A percentile compares a stretch with the other conserved stretches of the same genome.
Conservation (phyloP, 129 eudicot species). For the Calendula officinalis region DNA sequence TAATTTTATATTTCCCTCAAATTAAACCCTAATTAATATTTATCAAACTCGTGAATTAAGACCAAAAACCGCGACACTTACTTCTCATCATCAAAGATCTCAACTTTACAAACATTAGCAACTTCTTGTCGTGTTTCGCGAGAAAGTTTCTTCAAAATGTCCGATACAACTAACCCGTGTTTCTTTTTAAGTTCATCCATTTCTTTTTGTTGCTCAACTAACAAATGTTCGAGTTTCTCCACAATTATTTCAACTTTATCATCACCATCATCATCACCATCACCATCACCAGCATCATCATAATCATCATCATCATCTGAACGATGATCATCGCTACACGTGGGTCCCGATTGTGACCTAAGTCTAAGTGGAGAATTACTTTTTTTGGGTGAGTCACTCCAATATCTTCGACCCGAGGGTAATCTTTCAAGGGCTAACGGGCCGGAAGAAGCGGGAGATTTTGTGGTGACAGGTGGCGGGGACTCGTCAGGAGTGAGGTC, state of each 20-base stretch:
- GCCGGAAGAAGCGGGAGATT: conserved; percentile 29
- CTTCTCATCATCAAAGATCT: conserved; percentile 36
- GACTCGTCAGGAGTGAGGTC: conserved; percentile 37
- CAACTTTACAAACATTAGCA: conserved; percentile 40
- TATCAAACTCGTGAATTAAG: conserved; percentile 20
- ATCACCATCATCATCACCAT: conserved; percentile 20
- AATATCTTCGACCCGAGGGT: conserved; percentile 77
- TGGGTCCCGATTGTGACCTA: conserved; percentile 16
- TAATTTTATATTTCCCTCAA: not conserved
- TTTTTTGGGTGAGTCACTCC: conserved; percentile 80
- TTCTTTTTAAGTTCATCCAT: conserved; percentile 65
- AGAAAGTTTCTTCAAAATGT: conserved; percentile 53
- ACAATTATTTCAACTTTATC: conserved; percentile 41
- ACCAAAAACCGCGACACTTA: conserved; percentile 41
- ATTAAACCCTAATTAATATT: conserved; percentile 15
- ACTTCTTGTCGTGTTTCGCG: conserved; percentile 52
- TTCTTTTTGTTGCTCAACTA: conserved; percentile 70
- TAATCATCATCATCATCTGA: conserved; percentile 8
- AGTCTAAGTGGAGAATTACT: conserved; percentile 53
- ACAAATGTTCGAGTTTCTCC: conserved; percentile 49
- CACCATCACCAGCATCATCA: not conserved
- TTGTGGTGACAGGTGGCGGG: conserved; percentile 37
- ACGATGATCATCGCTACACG: conserved; percentile 10
- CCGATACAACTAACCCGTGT: conserved; percentile 51
- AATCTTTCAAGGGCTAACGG: conserved; percentile 54